Conservation (phyloP, 371 early-diverging fungal genomes). For the Lichtheimia corymbifera region DNA sequence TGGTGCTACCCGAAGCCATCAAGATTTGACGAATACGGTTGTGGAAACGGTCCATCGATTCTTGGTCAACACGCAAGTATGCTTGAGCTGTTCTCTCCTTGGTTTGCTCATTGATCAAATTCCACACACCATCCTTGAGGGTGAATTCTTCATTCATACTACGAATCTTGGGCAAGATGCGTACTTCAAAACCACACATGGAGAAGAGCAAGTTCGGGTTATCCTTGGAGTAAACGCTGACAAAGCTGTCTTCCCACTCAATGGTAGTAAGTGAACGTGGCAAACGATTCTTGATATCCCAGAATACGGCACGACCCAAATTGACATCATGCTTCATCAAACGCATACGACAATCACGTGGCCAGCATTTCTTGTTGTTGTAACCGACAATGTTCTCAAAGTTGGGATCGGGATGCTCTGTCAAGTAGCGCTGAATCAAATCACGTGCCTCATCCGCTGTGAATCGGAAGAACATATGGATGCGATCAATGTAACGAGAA, state of each 20-base stretch:
- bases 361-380: slow-evolving; percentile 97
- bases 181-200: slow-evolving; percentile 90
- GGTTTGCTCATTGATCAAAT: slow-evolving; percentile 92
- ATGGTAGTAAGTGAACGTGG: slow-evolving; percentile 96
- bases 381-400: slow-evolving; percentile 99
- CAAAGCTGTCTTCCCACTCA: slow-evolving; percentile 97
- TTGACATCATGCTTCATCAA: slow-evolving; percentile 97
- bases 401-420: slow-evolving; percentile 98
- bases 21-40: slow-evolving; percentile 97
- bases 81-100: slow-evolving; percentile 98
- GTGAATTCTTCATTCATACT: slow-evolving; percentile 86
- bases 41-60: slow-evolving; percentile 89
- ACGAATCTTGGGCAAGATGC: slow-evolving; percentile 89
- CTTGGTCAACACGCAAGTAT: slow-evolving; percentile 93
- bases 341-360: slow-evolving; percentile 98
- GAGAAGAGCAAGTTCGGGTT: slow-evolving; percentile 95
- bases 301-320: slow-evolving; percentile 85
- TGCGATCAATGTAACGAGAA: slow-evolving; percentile 90
- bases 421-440: slow-evolving; percentile 94
- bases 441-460: slow-evolving; percentile 93
- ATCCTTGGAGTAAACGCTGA: slow-evolving; percentile 94
- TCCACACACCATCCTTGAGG: slow-evolving; percentile 96
- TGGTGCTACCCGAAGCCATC: slow-evolving; percentile 96
- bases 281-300: slow-evolving; percentile 97
- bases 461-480: slow-evolving; percentile 95